A percentile compares a stretch with the other conserved stretches of the same genome.
These are phyloP conservation scores for Alloascoidea hylecoeti DNA, from an alignment of 805 yeast species.

Conservation along the genomic window DNA sequence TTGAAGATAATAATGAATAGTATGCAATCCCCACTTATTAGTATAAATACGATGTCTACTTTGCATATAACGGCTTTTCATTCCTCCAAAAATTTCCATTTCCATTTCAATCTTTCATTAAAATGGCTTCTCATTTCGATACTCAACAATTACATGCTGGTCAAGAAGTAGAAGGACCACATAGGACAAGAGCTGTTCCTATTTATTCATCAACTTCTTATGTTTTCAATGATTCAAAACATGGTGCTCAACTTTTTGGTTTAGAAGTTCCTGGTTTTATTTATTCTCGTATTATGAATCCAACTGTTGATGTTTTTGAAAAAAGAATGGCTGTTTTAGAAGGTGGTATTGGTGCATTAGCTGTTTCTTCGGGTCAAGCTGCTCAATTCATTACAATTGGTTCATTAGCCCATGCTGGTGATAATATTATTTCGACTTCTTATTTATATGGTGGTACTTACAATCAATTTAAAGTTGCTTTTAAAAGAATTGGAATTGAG, in stretches of 20 bases:
- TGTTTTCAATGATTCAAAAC: slow-evolving; percentile 76
- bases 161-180: slow-evolving; percentile 51
- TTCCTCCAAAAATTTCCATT: no score
- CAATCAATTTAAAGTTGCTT: slow-evolving; percentile 87
- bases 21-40: no score
- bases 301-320: slow-evolving; percentile 86
- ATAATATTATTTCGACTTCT: slow-evolving; percentile 78
- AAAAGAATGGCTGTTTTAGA: slow-evolving; percentile 87
- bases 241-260: slow-evolving; percentile 86
- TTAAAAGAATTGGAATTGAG: slow-evolving; percentile 80
- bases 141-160: slow-evolving; percentile 95
- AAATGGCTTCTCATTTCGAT: slow-evolving; percentile 55
- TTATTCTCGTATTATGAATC: slow-evolving; percentile 85
- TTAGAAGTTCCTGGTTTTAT: slow-evolving; percentile 74
- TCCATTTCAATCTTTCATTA: no score
- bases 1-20: no score
- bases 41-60: no score
- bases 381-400: slow-evolving; percentile 82
- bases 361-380: slow-evolving; percentile 92
- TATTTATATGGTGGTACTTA: slow-evolving; percentile 92
- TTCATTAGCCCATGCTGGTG: slow-evolving; percentile 78
- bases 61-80: no score
- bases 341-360: slow-evolving; percentile 83
- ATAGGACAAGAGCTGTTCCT: slow-evolving; percentile 81
- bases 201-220: slow-evolving; percentile 87